Base-by-base conservation (phyloP, 2,329 filamentous ascomycete species). In the Fusarium brevicatenulatum region DNA sequence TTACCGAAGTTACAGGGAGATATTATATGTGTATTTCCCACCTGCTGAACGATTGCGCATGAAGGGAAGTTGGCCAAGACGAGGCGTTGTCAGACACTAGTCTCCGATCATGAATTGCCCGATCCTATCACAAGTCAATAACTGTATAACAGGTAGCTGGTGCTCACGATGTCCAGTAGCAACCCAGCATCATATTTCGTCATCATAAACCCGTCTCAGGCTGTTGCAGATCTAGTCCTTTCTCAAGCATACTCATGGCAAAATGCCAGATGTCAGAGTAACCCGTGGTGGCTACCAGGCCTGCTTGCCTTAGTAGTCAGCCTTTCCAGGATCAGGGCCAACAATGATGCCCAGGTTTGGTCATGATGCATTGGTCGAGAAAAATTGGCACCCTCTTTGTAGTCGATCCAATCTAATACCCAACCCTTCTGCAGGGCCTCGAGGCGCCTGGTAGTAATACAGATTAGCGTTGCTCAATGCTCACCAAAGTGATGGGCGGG, bases 341-440 rank as follows among this genome's bases (percentile, higher is more conserved):
- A 58, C 64, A 63, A 73, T 74, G 71, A 73, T 74, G 71, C 49
- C 56, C 40, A 40, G 52, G 44, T 72, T 69, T 67, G 59, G 71
- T 73, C 71, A 73, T 71, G 56, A 59, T 74, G 71, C 60, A 60
- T 71, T 56, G 58, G 67, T 46, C 13, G 19, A 70, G 52, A 47
- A 49, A 50, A 58, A 28, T 49, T 60, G 42, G 71, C 58, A 71
- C 34, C 43, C 18, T 57, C 36, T 44, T 52, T 19, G 28, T 44
- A 69, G 36, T 69, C 36, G 36, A 39, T 68, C 34, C 55, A 54
- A 52, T 70, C 52, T 59, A 43, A 53, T 32, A 53, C 62, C 62
- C 47, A 71, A 44, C 42, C 50, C 46, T 68, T 52, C 52, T n/a
- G 42, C 46, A 49, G 56, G 55, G 70, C 59, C 47, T 68, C 59